Evolutionary conservation across 768 basidiomycete genomes (phyloP), one percentile per base, ranked within the genome.

Genomic region (Collybiopsis confluens): DNA sequence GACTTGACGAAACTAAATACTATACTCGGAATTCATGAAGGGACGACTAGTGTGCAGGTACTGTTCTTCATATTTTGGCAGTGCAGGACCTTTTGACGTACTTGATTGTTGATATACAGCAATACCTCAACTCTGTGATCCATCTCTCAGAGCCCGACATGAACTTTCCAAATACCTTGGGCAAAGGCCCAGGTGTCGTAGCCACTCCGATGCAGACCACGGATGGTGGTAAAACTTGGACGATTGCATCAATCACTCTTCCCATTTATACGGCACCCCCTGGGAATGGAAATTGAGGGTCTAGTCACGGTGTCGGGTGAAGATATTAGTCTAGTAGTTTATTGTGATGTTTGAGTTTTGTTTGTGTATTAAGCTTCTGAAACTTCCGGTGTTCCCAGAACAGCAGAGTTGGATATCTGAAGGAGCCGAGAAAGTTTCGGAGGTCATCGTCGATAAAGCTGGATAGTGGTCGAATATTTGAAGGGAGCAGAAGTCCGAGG

Each of bases 181-280:
- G 57, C 23, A 33, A 55, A 0, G 57, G 57, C 35, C 11, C 36
- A 40, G 57, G 57, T 16, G 57, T 58, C 11, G 35, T 16, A 6
- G 38, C 45, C 28, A 55, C 36, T 27, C 38, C 33, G n/a, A 46
- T 58, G 57, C 33, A 35, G n/a, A 58, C 54, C 6, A 27, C 46
- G 9, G 57, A 58, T 44, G 47, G 54, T 21, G 57, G 57, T n/a
- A 55, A 58, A 54, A 58, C 57, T 35, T 58, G 57, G 57, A 58
- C 54, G 11, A 45, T 58, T 43, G 45, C 57, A 20, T 49, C 38
- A 16, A 58, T 58, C 35, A 49, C 56, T 28, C 47, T 58, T 38
- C 54, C 57, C 15, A 28, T 46, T 4, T 46, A 46, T 30, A 46
- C 45, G 5, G 45, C 45, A 2, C 45, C 45, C 33, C 45, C 45